Conservation (phyloP, 768 basidiomycete genomes). For the Kwoniella sp. region DNA sequence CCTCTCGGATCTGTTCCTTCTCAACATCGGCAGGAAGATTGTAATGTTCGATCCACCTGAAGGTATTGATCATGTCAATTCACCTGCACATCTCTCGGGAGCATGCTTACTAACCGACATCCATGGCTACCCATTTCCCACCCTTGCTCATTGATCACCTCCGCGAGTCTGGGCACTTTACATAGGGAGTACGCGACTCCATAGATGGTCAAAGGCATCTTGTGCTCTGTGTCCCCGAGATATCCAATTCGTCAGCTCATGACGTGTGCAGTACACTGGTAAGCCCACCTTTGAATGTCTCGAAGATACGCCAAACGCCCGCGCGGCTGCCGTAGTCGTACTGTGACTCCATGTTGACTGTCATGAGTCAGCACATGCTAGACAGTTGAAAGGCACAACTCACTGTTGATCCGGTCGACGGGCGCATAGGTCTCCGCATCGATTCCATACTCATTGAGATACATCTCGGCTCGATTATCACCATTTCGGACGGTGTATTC, state of each 20-base stretch:
- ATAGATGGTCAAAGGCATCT: conserved; percentile 36
- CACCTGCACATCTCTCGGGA: too few species aligned
- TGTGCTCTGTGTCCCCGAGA: conserved; percentile 10
- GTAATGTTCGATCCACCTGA: conserved; percentile 40
- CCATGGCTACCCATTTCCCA: conserved; percentile 38
- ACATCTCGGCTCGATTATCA: conserved; percentile 33
- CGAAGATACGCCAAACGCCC: conserved; percentile 46
- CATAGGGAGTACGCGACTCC: conserved; percentile 35
- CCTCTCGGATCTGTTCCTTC: conserved; percentile 33
- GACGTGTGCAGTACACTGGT: background rate
- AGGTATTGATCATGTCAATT: too few species aligned
- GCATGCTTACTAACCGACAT: conserved; percentile 13
- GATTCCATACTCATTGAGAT: conserved; percentile 44
- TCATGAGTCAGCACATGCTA: conserved; percentile 31
- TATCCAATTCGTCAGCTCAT: background rate
- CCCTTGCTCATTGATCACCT: conserved; percentile 37
- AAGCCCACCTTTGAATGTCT: conserved; percentile 32
- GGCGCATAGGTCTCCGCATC: conserved; percentile 4
- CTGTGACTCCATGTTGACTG: conserved; percentile 44
- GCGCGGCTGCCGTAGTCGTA: conserved; percentile 50
- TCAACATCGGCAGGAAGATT: conserved; percentile 38
- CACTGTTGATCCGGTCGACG: background rate
- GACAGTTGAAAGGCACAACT: conserved; percentile 18
- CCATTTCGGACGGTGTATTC: conserved; percentile 41
- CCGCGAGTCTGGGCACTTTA: conserved; percentile 35